Percentiles rank a stretch among this genome's conserved stretches.
Conservation (phyloP, 2,329 filamentous ascomycete genomes). For the Cordyceps pruinosa region DNA sequence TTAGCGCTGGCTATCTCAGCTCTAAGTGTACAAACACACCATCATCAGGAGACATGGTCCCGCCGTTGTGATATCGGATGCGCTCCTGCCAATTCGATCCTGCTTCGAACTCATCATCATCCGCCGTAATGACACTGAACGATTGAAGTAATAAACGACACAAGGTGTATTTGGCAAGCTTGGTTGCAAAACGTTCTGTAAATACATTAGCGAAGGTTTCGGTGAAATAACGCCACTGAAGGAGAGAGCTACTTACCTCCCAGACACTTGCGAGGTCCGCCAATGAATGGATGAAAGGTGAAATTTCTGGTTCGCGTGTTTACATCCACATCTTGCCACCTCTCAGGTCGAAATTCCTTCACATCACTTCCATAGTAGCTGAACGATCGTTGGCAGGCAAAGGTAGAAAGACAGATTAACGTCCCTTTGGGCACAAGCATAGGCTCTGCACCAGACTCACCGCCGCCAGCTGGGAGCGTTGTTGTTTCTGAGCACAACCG, state of each 20-base stretch:
- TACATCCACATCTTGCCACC: neutral
- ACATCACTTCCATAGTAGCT: constrained; percentile 6
- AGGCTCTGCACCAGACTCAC: constrained; percentile 5
- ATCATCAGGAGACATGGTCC: constrained; percentile 3
- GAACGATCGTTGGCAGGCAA: constrained; percentile 3
- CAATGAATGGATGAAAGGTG: constrained; percentile 13
- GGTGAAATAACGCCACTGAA: neutral
- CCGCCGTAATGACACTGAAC: constrained; percentile 6
- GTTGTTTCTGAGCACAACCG: constrained; percentile 7
- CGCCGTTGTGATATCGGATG: constrained; percentile 8
- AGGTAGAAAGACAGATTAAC: constrained; percentile 4
- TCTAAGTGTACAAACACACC: neutral
- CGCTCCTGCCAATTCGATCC: constrained; percentile 8
- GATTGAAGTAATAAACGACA: constrained; percentile 12
- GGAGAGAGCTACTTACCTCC: neutral
- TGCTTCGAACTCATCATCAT: neutral
- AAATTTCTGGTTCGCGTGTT: constrained; percentile 5
- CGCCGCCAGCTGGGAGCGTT: constrained; percentile 1
- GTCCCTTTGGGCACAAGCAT: constrained; percentile 3
- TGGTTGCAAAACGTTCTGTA: constrained; percentile 12
- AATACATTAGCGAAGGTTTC: too few relatives aligned
- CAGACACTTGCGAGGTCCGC: constrained; percentile 13
- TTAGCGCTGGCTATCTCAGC: too few relatives aligned
- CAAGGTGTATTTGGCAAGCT: constrained; percentile 12
- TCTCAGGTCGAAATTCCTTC: neutral